A percentile compares a stretch with the other conserved stretches of the same genome.
Evolutionary conservation across 306 rosid species (phyloP).

Genomic region (Acacia melanoxylon): DNA sequence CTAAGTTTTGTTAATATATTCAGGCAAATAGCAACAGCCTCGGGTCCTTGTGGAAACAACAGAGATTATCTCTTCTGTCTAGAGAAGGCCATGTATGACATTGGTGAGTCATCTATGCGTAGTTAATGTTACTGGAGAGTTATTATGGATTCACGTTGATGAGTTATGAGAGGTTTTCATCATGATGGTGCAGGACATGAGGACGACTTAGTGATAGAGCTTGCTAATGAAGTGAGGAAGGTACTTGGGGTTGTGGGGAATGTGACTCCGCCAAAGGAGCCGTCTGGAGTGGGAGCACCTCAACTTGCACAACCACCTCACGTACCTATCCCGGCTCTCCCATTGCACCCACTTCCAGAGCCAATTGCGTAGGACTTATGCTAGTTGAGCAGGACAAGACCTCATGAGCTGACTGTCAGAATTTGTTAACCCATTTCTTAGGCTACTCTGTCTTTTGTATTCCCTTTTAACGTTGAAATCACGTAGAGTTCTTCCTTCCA

Average conservation of each 20-base stretch:
- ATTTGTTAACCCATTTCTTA: slow-evolving; percentile 37
- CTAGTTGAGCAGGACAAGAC: not conserved
- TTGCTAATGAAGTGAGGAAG: slow-evolving; percentile 88
- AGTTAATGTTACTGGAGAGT: slow-evolving; percentile 35
- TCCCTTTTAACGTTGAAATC: not conserved
- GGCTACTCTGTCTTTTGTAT: not conserved
- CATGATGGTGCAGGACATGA: slow-evolving; percentile 67
- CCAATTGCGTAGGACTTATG: slow-evolving; percentile 65
- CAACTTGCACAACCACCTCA: slow-evolving; percentile 53
- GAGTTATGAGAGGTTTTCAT: not conserved
- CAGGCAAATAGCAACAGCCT: slow-evolving; percentile 96
- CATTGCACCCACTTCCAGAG: slow-evolving; percentile 64
- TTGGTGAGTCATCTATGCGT: slow-evolving; percentile 53
- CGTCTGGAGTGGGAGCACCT: slow-evolving; percentile 34
- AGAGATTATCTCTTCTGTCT: slow-evolving; percentile 76
- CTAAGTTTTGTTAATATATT: slow-evolving; percentile 9
- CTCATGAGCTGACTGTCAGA: slow-evolving; percentile 6
- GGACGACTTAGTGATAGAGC: slow-evolving; percentile 82
- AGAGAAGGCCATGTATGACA: slow-evolving; percentile 83
- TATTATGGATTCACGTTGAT: not conserved
- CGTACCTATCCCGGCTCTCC: slow-evolving; percentile 55
- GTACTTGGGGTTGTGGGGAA: slow-evolving; percentile 58
- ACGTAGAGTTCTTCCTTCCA: not conserved
- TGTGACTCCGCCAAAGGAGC: slow-evolving; percentile 48
- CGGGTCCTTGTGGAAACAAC: slow-evolving; percentile 95